Evolutionary conservation across 2,329 filamentous ascomycete genomes (phyloP), one percentile per base, ranked within the genome.

Genomic region (Ceratocystis smalleyi): DNA sequence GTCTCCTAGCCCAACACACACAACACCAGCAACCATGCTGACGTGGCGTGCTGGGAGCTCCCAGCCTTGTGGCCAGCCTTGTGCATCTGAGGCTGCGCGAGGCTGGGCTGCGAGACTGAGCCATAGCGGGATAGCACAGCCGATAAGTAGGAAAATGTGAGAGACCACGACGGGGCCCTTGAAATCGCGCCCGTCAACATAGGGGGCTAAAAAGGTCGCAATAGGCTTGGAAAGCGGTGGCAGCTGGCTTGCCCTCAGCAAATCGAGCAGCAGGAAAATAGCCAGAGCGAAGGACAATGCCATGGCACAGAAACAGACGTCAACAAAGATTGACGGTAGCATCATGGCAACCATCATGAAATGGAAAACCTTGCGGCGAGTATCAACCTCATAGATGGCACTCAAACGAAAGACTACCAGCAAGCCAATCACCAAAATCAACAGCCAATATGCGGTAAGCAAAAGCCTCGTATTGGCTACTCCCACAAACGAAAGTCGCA

Each of bases 311-410:
- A 89, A 97, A 49, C 86, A 80, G 0, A 94, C 92, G 73, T 99
- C 94, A 68, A 97, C 77, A 72, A 85, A 96, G 1, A 87, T 88
- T 1, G 89, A 84, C 0, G 94, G 91, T 1, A 97, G 79, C 64
- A 99, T 86, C 89, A 99, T 96, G 64, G 85, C 84, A 6, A 97
- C 92, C 88, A 97, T 97, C 81, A 92, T 96, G 69, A 95, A 95
- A 74, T 99, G 94, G 73, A 99, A 99, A 27, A 97, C 89, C 74
- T 99, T 99, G 61, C 94, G 85, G 61, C 94, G 83, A 1, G 94
- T 99, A 75, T 99, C 94, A 59, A 99, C 92, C 74, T 96, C 91
- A 69, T 88, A 91, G 61, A 89, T 78, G 2, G 84, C 78, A 49
- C 87, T 88, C 45, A 95, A 81, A 51, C 80, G 83, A 62, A 94